phyloP scores from a whole-genome alignment of 768 basidiomycete genomes.

The Termitomyces sp. region DNA sequence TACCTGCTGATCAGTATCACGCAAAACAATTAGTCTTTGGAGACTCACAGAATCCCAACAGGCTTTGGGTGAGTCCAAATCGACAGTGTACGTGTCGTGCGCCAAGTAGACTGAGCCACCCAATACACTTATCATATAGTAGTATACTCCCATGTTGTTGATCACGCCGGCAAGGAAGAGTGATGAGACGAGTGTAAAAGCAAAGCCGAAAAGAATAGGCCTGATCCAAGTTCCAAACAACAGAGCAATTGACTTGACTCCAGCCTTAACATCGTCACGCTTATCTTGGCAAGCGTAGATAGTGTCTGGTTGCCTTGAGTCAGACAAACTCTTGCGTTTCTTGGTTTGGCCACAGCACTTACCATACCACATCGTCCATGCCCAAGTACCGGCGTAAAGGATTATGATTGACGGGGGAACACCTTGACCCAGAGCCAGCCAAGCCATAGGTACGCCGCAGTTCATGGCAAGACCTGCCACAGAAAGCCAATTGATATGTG shows the following conservation, averaged over 20 bases:
- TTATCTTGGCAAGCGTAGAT: constrained; percentile 64
- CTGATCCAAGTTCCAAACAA: constrained; percentile 14
- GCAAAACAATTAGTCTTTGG: background rate
- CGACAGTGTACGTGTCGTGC: constrained; percentile 6
- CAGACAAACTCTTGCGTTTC: background rate
- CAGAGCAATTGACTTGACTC: constrained; percentile 13
- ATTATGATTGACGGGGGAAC: constrained; percentile 8
- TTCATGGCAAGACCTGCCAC: constrained; percentile 30
- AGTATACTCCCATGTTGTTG: constrained; percentile 13
- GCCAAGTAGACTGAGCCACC: constrained; percentile 11
- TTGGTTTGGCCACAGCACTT: background rate
- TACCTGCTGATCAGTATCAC: background rate
- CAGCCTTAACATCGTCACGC: constrained; percentile 43
- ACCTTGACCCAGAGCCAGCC: constrained; percentile 20
- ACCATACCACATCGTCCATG: constrained; percentile 21
- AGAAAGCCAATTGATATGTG: background rate
- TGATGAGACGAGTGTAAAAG: constrained; percentile 7
- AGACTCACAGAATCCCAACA: constrained; percentile 14
- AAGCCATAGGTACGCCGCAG: constrained; percentile 27
- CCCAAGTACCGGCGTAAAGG: constrained; percentile 16
- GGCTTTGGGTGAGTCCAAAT: constrained; percentile 13
- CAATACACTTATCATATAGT: constrained; percentile 10
- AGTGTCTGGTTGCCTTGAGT: constrained; percentile 29
- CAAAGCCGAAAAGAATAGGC: constrained; percentile 11
- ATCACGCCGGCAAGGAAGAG: constrained; percentile 10